These are phyloP conservation scores for Halophytophthora polymorphica DNA, from an alignment of 352 stramenopile genomes.

Conservation along the genomic window DNA sequence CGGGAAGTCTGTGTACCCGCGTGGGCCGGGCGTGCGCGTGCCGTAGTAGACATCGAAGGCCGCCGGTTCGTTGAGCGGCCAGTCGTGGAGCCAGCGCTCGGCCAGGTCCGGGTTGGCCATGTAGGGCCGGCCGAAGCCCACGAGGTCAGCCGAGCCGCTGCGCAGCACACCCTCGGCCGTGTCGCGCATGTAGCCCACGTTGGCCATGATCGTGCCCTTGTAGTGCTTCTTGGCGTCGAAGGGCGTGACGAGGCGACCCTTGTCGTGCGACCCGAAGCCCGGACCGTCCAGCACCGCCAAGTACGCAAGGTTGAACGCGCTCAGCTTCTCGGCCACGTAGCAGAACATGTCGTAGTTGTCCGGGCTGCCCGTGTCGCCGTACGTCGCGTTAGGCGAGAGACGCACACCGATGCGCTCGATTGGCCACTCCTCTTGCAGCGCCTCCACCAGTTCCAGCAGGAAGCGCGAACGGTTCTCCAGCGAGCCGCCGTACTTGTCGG, in stretches of 20 bases:
- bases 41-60: slow-evolving; percentile 5
- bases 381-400: slow-evolving; percentile 27
- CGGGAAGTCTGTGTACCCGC: slow-evolving; percentile 8
- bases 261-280: slow-evolving; percentile 23
- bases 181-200: slow-evolving; percentile 20
- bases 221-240: slow-evolving; percentile 17
- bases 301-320: slow-evolving; percentile 23
- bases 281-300: slow-evolving; percentile 19
- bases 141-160: slow-evolving; percentile 13
- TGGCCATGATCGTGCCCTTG: slow-evolving; percentile 9
- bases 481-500: slow-evolving; percentile 80
- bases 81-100: slow-evolving; percentile 2
- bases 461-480: slow-evolving; percentile 78
- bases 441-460: slow-evolving; percentile 61
- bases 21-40: background rate
- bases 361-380: slow-evolving; percentile 23
- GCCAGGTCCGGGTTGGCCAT: slow-evolving; percentile 29
- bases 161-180: no score
- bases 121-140: slow-evolving; percentile 19
- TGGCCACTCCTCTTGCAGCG: slow-evolving; percentile 29
- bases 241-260: slow-evolving; percentile 8
- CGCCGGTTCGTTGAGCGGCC: slow-evolving; percentile 1
- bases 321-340: slow-evolving; percentile 23
- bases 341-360: slow-evolving; percentile 32
- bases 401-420: slow-evolving; percentile 22